Evolutionary conservation across 139 green algal species (phyloP).

Genomic region (Chlamydomonas sp.): DNA sequence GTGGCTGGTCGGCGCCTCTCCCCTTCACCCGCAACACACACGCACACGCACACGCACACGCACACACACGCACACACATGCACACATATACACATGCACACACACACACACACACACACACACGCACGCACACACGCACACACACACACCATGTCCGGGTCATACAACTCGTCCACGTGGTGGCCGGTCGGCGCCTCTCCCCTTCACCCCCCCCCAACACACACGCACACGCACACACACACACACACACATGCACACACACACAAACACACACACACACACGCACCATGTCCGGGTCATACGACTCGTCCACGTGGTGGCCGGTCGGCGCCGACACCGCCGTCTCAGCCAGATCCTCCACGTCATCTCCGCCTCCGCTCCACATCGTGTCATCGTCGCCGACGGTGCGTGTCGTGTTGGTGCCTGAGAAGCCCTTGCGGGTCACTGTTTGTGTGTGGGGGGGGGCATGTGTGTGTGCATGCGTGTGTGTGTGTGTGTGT

Average conservation of each 20-base stretch:
- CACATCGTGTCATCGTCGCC: no score
- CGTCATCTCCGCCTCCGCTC: no score
- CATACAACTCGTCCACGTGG: constrained; percentile 2
- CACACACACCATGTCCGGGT: constrained; percentile 12
- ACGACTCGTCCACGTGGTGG: constrained; percentile 7
- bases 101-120: no score
- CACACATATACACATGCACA: no score
- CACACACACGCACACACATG: no score
- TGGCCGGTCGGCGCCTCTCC: not conserved
- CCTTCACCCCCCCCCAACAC: no score
- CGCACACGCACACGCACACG: no score
- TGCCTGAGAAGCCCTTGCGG: not conserved
- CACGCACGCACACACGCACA: no score
- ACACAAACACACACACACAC: no score
- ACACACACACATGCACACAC: no score
- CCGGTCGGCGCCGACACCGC: not conserved
- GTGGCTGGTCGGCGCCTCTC: not conserved
- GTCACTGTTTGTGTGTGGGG: not conserved
- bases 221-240: no score
- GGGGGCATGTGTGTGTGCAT: not conserved
- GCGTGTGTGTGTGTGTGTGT: not conserved
- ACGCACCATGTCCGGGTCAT: constrained; percentile 10
- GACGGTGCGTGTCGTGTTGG: not conserved
- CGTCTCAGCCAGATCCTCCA: not conserved
- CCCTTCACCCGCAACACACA: no score